These are phyloP conservation scores for Casuarina equisetifolia DNA, from an alignment of 306 rosid species.

Conservation along the genomic window DNA sequence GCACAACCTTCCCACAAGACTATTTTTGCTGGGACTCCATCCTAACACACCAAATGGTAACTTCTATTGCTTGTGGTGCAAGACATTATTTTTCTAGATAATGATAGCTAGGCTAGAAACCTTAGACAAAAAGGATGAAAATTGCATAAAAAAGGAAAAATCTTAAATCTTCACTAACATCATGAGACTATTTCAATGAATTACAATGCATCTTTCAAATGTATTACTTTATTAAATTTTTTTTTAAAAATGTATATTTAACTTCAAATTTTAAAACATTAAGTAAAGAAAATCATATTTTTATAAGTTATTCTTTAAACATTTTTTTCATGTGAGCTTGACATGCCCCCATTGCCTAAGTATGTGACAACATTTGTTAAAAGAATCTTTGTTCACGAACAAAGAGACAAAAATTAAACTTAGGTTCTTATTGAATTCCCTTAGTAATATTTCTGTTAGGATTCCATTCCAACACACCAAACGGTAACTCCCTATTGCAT, in stretches of 20 bases:
- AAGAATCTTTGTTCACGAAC: no score
- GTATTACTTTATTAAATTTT: no score
- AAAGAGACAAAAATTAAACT: no score
- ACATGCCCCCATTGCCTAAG: no score
- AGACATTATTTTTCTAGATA: slow-evolving; percentile 25
- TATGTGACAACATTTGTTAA: no score
- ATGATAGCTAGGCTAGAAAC: slow-evolving; percentile 19
- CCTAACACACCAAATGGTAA: slow-evolving; percentile 89
- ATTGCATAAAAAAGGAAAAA: not conserved
- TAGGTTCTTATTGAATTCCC: no score
- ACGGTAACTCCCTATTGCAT: slow-evolving; percentile 75
- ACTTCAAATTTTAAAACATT: no score
- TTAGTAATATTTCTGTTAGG: not conserved
- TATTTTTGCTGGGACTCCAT: slow-evolving; percentile 72
- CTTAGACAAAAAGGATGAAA: slow-evolving; percentile 13
- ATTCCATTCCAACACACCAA: slow-evolving; percentile 90
- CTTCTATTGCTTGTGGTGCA: slow-evolving; percentile 63
- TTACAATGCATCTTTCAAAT: no score
- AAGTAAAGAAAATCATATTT: no score
- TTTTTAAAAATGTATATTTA: no score
- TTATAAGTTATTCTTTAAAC: no score
- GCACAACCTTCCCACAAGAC: slow-evolving; percentile 81
- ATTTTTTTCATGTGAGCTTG: no score
- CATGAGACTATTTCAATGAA: slow-evolving; percentile 1
- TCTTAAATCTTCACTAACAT: slow-evolving; percentile 6